Evolutionary conservation across 208 protist species (phyloP).

Genomic region (Wallacemonas sp.): DNA sequence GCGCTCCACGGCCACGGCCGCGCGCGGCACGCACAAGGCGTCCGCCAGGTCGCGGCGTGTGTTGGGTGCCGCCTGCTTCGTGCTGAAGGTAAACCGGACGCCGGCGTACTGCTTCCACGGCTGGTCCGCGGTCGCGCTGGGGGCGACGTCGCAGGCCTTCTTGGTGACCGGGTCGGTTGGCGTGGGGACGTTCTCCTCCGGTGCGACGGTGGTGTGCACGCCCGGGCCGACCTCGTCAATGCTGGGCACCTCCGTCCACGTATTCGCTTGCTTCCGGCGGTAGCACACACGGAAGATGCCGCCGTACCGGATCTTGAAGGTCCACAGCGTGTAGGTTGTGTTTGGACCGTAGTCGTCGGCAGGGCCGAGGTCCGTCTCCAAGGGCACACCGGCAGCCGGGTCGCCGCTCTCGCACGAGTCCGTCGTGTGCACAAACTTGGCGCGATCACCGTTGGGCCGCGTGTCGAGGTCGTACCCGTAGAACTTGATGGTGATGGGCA

Average conservation of each 20-base stretch:
- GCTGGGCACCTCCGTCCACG: constrained; percentile 75
- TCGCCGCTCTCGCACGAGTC: constrained; percentile 46
- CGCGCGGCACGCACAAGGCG: constrained; percentile 54
- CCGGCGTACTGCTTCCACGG: constrained; percentile 53
- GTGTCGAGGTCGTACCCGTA: constrained; percentile 78
- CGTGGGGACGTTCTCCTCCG: constrained; percentile 13
- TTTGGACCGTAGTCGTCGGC: constrained; percentile 68
- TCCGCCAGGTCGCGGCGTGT: constrained; percentile 33
- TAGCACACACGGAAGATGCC: constrained; percentile 84
- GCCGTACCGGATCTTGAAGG: constrained; percentile 35
- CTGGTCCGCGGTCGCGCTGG: constrained; percentile 19
- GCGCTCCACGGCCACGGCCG: constrained; percentile 37
- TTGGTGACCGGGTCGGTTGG: constrained; percentile 58
- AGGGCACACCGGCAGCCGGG: constrained; percentile 66
- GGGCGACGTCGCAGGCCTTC: constrained; percentile 41
- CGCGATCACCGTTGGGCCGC: constrained; percentile 50
- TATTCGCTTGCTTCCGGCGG: constrained; percentile 27
- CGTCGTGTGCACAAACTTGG: constrained; percentile 72
- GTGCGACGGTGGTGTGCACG: constrained; percentile 2
- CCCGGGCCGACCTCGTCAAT: constrained; percentile 38
- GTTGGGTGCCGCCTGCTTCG: constrained; percentile 19
- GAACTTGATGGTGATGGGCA: constrained; percentile 65
- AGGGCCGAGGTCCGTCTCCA: constrained; percentile 48
- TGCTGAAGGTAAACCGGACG: constrained; percentile 40
- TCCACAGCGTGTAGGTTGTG: constrained; percentile 69